Evolutionary conservation across 257 asterid species (phyloP), one percentile per base, ranked within the genome.

Genomic region (Nicotiana tabacum): DNA sequence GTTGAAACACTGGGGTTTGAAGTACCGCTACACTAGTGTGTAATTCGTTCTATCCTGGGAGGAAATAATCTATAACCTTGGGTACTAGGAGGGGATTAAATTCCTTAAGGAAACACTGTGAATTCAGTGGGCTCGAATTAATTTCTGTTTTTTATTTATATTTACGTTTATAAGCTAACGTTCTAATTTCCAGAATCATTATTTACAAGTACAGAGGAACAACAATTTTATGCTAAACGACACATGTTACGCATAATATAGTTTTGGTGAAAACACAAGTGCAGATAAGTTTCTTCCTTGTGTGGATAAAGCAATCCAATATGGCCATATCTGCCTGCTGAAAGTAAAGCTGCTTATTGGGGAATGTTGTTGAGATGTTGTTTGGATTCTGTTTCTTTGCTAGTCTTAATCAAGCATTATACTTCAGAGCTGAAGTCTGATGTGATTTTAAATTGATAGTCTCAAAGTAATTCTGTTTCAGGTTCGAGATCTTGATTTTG

Each of bases 401-500:
- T 70, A 21, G 62, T 74, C 15, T 74, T 74, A 24, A 27, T 74
- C 43, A 48, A 15, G 62, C 5, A 15, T 8, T 27, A 48, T 15
- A 32, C 62, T 13, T 27, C 27, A 24, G 24, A 74, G 46, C 39
- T 46, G 21, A 27, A 57, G 76, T 62, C 39, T 58, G 61, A 39
- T 60, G 74, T 46, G 82, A 61, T 56, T 78, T 30, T 51, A 3
- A 66, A 32, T 81, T 12, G 37, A 46, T 46, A 48, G 24, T 43
- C 21, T 43, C 15, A 46, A 46, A 9, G 8, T 72, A 21, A 24
- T 24, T 74, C 39, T 48, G 33, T 83, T 88, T 87, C 90, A 96
- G 98, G 97, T 93, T 43, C 87, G 97, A 56, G 99, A 96, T 91
- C 95, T 96, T 66, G 98, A 94, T 85, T 93, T 93, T 84, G 98